Base-by-base conservation (phyloP, 352 stramenopile genomes). In the Plasmopara halstedii region DNA sequence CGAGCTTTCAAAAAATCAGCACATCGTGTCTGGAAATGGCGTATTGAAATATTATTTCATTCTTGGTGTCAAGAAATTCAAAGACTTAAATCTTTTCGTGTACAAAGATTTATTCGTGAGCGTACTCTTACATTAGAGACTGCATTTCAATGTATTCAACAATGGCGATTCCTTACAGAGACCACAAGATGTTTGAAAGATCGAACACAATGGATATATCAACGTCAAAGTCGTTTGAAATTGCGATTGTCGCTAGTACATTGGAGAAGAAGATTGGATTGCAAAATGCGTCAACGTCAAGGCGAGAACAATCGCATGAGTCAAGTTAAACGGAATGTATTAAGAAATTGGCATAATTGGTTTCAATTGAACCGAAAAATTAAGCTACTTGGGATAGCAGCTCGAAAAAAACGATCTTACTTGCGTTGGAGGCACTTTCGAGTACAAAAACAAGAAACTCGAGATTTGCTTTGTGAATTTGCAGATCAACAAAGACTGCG, bases 101-200 rank as follows among this genome's bases (percentile, higher is more conserved):
- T 65, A 0, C 54, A 53, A 19, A 55, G 44, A 39, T 42, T 65
- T 0, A 14, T 65, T 7, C 57, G 54, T 15, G 40, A 47, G 15
- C 59, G 67, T 2, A 51, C 56, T 11, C 23, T 62, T 4, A 42
- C 52, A 17, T 35, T 84, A 1, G 56, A 81, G 14, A 57, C 21
- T 1, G 58, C 62, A 1, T 73, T 72, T 15, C 32, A 52, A 15
- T 84, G 71, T 38, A 49, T 86, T 29, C 56, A 75, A 42, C n/a
- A 46, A 19, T 86, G 74, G 71, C 31, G 50, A 1, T 25, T 68
- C 2, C 62, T 65, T 34, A 54, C 50, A 2, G 61, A 57, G 27
- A 50, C 37, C 2, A 43, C 36, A 11, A 65, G 67, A 26, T 68
- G 53, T 13, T 40, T 51, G 2, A 40, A 19, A 0, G 61, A 70